Evolutionary conservation across 352 stramenopile species (phyloP).

Genomic region (Sclerospora graminicola): DNA sequence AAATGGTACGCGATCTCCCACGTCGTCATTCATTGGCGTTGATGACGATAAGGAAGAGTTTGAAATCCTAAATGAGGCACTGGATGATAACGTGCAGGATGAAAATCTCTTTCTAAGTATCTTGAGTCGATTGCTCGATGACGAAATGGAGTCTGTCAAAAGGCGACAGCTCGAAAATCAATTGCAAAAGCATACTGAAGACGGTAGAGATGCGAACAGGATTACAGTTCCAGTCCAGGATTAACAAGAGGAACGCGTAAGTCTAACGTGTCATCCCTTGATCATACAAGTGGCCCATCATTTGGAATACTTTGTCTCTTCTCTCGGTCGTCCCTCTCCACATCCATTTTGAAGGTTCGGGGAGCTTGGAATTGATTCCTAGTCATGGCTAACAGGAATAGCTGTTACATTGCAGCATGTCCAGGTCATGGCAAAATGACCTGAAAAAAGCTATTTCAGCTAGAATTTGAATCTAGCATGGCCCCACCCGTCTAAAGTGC

Average conservation of each 20-base stretch:
- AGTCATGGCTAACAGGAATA: too few species aligned
- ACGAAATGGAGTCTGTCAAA: conserved; percentile 35
- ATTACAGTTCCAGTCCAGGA: conserved; percentile 5
- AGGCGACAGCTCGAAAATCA: conserved; percentile 17
- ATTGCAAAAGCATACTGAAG: conserved; percentile 9
- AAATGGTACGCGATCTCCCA: conserved; percentile 15
- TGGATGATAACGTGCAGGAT: conserved; percentile 50
- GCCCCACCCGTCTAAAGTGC: too few species aligned
- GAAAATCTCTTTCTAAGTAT: conserved; percentile 70
- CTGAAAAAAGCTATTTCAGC: too few species aligned
- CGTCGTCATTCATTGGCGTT: conserved; percentile 25
- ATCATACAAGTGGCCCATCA: not conserved
- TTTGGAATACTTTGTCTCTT: too few species aligned
- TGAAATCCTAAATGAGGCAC: conserved; percentile 47
- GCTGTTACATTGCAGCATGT: too few species aligned
- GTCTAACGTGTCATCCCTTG: not conserved
- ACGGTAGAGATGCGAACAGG: conserved; percentile 1
- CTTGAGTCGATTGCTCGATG: conserved; percentile 53
- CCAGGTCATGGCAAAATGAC: too few species aligned
- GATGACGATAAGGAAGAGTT: conserved; percentile 70
- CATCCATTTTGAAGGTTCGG: too few species aligned
- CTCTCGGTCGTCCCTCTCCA: too few species aligned
- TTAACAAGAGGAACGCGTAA: conserved; percentile 4
- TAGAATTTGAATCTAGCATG: too few species aligned
- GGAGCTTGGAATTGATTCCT: too few species aligned